These are phyloP conservation scores for Aphanomyces cochlioides DNA, from an alignment of 352 stramenopile genomes.

Conservation along the genomic window DNA sequence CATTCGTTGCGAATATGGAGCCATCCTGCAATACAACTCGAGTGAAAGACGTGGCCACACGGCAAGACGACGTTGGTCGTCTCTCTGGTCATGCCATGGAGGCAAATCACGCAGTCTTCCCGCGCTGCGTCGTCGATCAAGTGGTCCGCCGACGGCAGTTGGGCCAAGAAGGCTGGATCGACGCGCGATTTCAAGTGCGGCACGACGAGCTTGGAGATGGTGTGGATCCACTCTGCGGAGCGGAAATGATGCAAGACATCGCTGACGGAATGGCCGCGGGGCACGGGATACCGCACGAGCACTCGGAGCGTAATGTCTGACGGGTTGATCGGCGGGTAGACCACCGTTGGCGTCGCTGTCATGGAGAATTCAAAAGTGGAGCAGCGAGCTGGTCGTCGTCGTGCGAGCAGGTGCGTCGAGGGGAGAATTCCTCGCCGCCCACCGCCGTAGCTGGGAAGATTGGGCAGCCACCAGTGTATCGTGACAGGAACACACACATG, in stretches of 20 bases:
- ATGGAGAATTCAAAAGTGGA: too few species aligned
- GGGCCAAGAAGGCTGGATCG: not conserved
- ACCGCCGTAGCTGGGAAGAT: too few species aligned
- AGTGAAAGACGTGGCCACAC: constrained; percentile 66
- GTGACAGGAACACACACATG: too few species aligned
- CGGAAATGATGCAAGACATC: constrained; percentile 80
- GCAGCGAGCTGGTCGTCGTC: too few species aligned
- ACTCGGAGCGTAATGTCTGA: not conserved
- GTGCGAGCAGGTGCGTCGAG: too few species aligned
- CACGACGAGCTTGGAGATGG: constrained; percentile 83
- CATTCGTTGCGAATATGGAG: constrained; percentile 79
- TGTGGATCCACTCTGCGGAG: constrained; percentile 70
- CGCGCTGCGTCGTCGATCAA: not conserved
- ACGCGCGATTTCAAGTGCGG: constrained; percentile 55
- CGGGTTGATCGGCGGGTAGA: not conserved
- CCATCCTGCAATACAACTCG: constrained; percentile 65
- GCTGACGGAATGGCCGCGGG: constrained; percentile 50
- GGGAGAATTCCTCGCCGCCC: too few species aligned
- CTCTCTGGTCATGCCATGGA: not conserved
- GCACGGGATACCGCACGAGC: constrained; percentile 62
- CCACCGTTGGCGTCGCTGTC: too few species aligned
- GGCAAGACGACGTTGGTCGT: not conserved
- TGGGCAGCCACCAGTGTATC: too few species aligned
- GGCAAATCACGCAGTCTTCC: not conserved
- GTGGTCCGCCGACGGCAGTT: not conserved